A percentile compares a stretch with the other conserved stretches of the same genome.
These are phyloP conservation scores for Trametes villosa DNA, from an alignment of 768 basidiomycete species.

Conservation along the genomic window DNA sequence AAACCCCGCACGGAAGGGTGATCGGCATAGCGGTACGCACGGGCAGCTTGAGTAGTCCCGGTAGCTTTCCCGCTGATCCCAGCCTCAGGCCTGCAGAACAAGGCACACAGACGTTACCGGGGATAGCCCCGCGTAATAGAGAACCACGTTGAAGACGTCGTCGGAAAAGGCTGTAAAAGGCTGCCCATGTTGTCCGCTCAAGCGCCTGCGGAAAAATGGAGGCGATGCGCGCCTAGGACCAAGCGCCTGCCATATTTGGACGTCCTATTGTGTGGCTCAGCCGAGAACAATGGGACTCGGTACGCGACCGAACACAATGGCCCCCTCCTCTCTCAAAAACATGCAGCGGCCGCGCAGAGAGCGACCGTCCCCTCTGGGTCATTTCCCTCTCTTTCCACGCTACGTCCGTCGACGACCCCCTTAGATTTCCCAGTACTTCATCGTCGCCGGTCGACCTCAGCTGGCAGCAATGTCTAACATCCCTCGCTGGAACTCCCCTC, in stretches of 20 bases:
- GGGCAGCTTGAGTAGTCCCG: too few species aligned
- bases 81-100: too few species aligned
- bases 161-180: not conserved
- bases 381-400: conserved; percentile 20
- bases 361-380: conserved; percentile 21
- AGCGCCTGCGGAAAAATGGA: not conserved
- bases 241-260: conserved; percentile 15
- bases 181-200: not conserved
- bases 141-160: conserved; percentile 6
- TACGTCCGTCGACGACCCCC: conserved; percentile 30
- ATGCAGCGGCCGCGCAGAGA: not conserved
- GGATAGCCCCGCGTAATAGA: conserved; percentile 5
- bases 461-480: conserved; percentile 35
- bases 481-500: conserved; percentile 43
- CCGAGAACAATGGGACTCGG: conserved; percentile 24
- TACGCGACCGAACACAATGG: conserved; percentile 29
- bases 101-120: conserved; percentile 1
- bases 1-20: too few species aligned
- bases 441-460: conserved; percentile 37
- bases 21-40: too few species aligned
- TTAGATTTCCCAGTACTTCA: conserved; percentile 21
- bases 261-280: conserved; percentile 14
- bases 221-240: too few species aligned
- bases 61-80: too few species aligned
- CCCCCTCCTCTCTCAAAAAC: conserved; percentile 20